Conservation (phyloP, 805 yeast species). For the Candida methanosorbosa region DNA sequence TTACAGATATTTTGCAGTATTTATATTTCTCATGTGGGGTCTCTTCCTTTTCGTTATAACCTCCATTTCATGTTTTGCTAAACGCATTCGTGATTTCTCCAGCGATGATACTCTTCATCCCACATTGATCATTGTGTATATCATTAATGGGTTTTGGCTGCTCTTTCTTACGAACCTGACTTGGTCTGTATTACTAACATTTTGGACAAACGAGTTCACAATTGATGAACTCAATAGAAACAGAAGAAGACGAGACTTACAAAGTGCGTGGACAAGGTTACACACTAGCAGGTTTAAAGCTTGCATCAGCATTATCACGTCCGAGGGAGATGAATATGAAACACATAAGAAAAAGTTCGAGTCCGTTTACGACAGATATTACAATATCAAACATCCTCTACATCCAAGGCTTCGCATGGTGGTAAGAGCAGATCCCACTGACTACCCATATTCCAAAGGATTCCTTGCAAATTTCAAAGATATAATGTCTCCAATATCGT, state of each 20-base stretch:
- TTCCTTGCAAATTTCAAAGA: slow-evolving; percentile 27
- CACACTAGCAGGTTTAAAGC: too few species aligned
- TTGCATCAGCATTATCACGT: too few species aligned
- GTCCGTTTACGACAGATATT: slow-evolving; percentile 22
- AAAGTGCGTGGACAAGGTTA: too few species aligned
- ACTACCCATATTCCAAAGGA: slow-evolving; percentile 31
- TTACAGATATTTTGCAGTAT: slow-evolving; percentile 50
- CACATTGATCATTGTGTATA: slow-evolving; percentile 25
- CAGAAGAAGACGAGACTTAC: too few species aligned
- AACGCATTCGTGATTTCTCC: slow-evolving; percentile 17
- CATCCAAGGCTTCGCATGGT: slow-evolving; percentile 26
- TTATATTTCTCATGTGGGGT: slow-evolving; percentile 28
- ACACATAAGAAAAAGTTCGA: too few species aligned
- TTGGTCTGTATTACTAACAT: slow-evolving; percentile 33
- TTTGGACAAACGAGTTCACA: slow-evolving; percentile 43
- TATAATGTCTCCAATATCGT: slow-evolving; percentile 8
- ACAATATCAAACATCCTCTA: slow-evolving; percentile 30
- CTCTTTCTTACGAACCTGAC: slow-evolving; percentile 31
- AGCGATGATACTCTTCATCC: slow-evolving; percentile 12
- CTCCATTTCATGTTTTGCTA: slow-evolving; percentile 26
- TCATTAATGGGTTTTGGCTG: slow-evolving; percentile 36
- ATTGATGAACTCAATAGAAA: slow-evolving; percentile 32
- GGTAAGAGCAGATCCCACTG: slow-evolving; percentile 22
- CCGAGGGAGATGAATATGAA: too few species aligned
- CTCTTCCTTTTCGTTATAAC: slow-evolving; percentile 32